A percentile compares a stretch with the other conserved stretches of the same genome.
phyloP scores from a whole-genome alignment of 768 basidiomycete genomes.

The Trametes cingulata region DNA sequence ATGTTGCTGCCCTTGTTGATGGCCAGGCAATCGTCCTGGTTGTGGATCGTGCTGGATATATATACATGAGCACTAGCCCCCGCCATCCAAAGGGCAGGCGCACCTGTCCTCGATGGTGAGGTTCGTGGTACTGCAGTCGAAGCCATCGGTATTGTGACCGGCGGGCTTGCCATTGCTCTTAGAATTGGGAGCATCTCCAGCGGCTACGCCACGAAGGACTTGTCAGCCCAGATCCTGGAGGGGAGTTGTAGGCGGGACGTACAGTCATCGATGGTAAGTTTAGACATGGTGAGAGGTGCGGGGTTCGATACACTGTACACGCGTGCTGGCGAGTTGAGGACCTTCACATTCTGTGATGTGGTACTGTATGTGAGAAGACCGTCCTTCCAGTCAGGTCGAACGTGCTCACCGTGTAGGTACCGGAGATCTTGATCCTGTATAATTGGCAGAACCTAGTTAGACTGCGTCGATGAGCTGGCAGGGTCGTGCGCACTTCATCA shows the following conservation, averaged over 20 bases:
- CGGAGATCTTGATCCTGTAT: conserved; percentile 42
- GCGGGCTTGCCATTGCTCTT: conserved; percentile 50
- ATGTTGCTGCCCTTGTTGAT: conserved; percentile 42
- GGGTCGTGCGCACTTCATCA: conserved; percentile 38
- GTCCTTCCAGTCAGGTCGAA: not conserved
- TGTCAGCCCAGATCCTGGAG: not conserved
- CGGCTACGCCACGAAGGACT: conserved; percentile 37
- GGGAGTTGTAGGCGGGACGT: conserved; percentile 19
- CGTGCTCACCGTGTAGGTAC: conserved; percentile 35
- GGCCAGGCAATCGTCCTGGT: conserved; percentile 61
- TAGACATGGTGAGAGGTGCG: conserved; percentile 39
- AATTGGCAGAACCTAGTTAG: conserved; percentile 1
- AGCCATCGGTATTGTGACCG: conserved; percentile 43
- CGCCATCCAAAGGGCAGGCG: not conserved
- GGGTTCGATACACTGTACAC: conserved; percentile 33
- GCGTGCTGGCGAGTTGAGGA: conserved; percentile 43
- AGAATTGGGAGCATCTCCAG: conserved; percentile 52
- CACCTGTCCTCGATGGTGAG: conserved; percentile 32
- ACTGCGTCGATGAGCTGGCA: not conserved
- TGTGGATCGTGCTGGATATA: conserved; percentile 23
- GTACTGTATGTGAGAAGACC: not conserved
- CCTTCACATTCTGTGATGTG: conserved; percentile 34
- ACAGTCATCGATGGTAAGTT: conserved; percentile 59
- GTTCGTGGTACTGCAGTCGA: conserved; percentile 31
- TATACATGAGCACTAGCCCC: not conserved